These are phyloP conservation scores for Lachancea waltii DNA, from an alignment of 805 yeast species.

Conservation along the genomic window DNA sequence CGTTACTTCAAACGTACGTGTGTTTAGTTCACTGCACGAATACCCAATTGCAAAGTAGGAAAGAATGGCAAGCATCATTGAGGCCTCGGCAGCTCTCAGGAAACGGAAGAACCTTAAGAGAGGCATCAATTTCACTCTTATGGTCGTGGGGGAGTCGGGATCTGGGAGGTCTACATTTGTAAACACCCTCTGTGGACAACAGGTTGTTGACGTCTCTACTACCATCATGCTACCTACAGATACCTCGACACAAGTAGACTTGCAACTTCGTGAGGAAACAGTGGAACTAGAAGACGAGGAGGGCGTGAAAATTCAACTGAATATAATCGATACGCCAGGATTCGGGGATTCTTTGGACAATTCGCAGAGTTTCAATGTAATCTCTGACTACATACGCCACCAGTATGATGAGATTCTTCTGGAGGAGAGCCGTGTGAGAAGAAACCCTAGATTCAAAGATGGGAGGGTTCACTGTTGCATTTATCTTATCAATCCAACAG, in stretches of 20 bases:
- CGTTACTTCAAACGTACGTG: neutral
- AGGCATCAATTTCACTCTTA: constrained; percentile 75
- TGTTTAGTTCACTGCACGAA: neutral
- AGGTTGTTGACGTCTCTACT: constrained; percentile 67
- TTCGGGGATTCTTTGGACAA: constrained; percentile 73
- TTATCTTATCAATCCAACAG: constrained; percentile 77
- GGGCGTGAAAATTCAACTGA: constrained; percentile 72
- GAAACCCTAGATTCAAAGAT: constrained; percentile 81
- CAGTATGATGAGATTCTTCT: constrained; percentile 78
- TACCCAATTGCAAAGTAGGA: neutral
- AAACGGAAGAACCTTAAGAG: constrained; percentile 77
- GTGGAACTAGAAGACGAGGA: constrained; percentile 85
- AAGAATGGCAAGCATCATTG: constrained; percentile 41
- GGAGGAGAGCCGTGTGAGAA: constrained; percentile 73
- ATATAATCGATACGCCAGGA: constrained; percentile 77
- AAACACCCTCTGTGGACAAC: constrained; percentile 84
- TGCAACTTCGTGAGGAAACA: constrained; percentile 66
- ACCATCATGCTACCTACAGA: constrained; percentile 53
- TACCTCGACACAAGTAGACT: constrained; percentile 40
- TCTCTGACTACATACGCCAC: constrained; percentile 73
- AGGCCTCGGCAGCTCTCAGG: constrained; percentile 51
- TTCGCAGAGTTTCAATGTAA: constrained; percentile 55
- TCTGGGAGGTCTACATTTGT: constrained; percentile 88
- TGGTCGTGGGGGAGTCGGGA: constrained; percentile 86
- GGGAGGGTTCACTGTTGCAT: constrained; percentile 73